phyloP scores from a whole-genome alignment of 2,329 filamentous ascomycete genomes.

The Venturia nashicola region DNA sequence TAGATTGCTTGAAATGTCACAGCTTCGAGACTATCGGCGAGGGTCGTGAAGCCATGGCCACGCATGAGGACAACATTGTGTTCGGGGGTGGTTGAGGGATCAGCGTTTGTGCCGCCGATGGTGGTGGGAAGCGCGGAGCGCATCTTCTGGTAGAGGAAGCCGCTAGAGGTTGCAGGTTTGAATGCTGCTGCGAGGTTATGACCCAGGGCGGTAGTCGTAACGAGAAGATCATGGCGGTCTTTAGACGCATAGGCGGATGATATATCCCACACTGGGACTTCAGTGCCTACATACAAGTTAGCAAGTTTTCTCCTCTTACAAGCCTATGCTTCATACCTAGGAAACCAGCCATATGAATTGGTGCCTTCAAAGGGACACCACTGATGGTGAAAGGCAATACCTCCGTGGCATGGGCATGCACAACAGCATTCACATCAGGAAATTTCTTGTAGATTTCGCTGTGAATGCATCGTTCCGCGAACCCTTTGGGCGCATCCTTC shows the following conservation, averaged over 20 bases:
- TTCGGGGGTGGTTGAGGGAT: constrained; percentile 21
- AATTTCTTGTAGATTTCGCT: constrained; percentile 33
- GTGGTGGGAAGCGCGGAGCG: constrained; percentile 23
- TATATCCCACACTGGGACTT: constrained; percentile 24
- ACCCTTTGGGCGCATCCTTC: constrained; percentile 19
- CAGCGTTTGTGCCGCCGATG: constrained; percentile 19
- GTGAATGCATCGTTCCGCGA: constrained; percentile 33
- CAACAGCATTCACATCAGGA: constrained; percentile 29
- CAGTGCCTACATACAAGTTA: constrained; percentile 16
- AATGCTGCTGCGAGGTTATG: constrained; percentile 24
- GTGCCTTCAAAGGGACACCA: constrained; percentile 25
- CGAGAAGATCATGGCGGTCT: constrained; percentile 23
- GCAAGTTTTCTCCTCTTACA: neutral
- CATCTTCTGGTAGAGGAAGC: constrained; percentile 26
- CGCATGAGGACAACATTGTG: constrained; percentile 28
- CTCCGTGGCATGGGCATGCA: constrained; percentile 30
- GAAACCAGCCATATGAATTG: constrained; percentile 31
- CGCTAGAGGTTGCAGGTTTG: constrained; percentile 24
- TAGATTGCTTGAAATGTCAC: constrained; percentile 34
- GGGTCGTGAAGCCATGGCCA: constrained; percentile 33
- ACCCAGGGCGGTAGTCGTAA: constrained; percentile 20
- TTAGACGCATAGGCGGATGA: constrained; percentile 17
- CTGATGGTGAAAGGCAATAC: constrained; percentile 32
- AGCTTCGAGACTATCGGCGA: constrained; percentile 30
- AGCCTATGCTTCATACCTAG: constrained; percentile 18